A percentile compares a stretch with the other conserved stretches of the same genome.
Evolutionary conservation across 805 yeast species (phyloP).

Genomic region (Kluyveromyces dobzhanskii): DNA sequence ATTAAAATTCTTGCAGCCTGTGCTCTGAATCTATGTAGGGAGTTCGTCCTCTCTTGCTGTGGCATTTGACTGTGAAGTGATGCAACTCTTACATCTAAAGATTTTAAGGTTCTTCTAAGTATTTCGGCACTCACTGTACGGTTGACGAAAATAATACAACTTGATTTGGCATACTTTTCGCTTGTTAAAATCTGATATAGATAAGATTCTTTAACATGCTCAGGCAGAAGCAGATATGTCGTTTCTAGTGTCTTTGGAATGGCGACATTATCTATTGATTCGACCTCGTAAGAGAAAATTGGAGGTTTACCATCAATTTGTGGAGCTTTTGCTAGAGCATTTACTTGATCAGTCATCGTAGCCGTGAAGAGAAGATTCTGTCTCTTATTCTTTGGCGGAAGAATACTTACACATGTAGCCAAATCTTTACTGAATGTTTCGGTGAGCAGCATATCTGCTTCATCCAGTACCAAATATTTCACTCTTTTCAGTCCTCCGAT

Average conservation of each 20-base stretch:
- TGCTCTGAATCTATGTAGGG: slow-evolving; percentile 88
- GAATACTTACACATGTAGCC: slow-evolving; percentile 55
- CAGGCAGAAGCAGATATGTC: slow-evolving; percentile 69
- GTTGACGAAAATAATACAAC: slow-evolving; percentile 85
- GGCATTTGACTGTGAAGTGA: slow-evolving; percentile 93
- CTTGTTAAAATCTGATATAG: slow-evolving; percentile 58
- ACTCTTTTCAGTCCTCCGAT: slow-evolving; percentile 69
- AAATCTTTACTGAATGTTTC: slow-evolving; percentile 77
- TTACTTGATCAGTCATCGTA: slow-evolving; percentile 87
- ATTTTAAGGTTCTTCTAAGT: slow-evolving; percentile 64
- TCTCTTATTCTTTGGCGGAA: slow-evolving; percentile 65
- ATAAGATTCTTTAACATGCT: slow-evolving; percentile 85
- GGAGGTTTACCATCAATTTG: slow-evolving; percentile 46
- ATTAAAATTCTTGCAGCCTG: slow-evolving; percentile 87
- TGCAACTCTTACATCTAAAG: slow-evolving; percentile 71
- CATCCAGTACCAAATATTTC: slow-evolving; percentile 82
- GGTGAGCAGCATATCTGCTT: slow-evolving; percentile 87
- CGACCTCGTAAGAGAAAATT: slow-evolving; percentile 65
- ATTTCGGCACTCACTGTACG: slow-evolving; percentile 86
- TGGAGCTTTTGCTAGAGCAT: slow-evolving; percentile 62
- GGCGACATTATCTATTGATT: slow-evolving; percentile 63
- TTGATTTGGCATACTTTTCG: slow-evolving; percentile 53
- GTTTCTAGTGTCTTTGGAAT: slow-evolving; percentile 67
- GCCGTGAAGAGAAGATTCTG: slow-evolving; percentile 93
- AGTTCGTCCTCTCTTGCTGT: slow-evolving; percentile 82